Evolutionary conservation across 768 basidiomycete genomes (phyloP).

Genomic region (Saitozyma podzolica): DNA sequence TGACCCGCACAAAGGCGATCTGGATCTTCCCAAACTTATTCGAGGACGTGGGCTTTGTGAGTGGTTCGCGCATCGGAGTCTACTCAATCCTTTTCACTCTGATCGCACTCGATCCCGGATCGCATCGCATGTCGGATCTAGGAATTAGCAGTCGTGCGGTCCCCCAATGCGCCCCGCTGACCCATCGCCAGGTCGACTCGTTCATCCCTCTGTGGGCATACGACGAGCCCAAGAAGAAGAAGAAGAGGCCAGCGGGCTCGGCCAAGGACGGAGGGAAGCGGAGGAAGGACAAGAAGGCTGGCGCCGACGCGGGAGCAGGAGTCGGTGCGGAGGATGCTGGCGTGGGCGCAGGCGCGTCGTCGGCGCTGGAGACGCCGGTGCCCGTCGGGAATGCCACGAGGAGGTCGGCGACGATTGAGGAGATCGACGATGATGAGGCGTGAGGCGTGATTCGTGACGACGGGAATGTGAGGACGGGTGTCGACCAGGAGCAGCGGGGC

Average conservation of each 20-base stretch:
- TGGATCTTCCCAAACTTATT: slow-evolving; percentile 99
- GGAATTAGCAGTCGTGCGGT: too few relatives aligned
- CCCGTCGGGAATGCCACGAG: slow-evolving; percentile 29
- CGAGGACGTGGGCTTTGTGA: slow-evolving; percentile 95
- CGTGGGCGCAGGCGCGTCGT: slow-evolving; percentile 3
- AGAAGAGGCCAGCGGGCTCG: slow-evolving; percentile 55
- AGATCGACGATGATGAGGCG: slow-evolving; percentile 56
- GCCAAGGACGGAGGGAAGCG: background rate
- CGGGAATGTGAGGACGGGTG: too few relatives aligned
- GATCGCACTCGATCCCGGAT: too few relatives aligned
- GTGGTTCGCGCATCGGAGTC: slow-evolving; percentile 51
- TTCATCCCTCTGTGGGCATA: slow-evolving; percentile 97
- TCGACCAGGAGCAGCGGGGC: too few relatives aligned
- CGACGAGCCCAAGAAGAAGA: slow-evolving; percentile 78
- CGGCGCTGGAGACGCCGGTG: slow-evolving; percentile 7
- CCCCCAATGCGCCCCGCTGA: background rate
- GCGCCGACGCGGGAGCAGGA: slow-evolving; percentile 1
- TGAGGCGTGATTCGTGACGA: too few relatives aligned
- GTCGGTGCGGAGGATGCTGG: slow-evolving; percentile 8
- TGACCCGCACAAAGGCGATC: slow-evolving; percentile 84
- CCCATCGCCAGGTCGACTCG: slow-evolving; percentile 73
- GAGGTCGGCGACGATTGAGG: slow-evolving; percentile 57
- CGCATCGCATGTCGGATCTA: too few relatives aligned
- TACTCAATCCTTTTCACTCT: too few relatives aligned
- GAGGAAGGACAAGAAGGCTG: slow-evolving; percentile 52